Evolutionary conservation across 2,329 filamentous ascomycete genomes (phyloP), one percentile per base, ranked within the genome.

Genomic region (Neopestalotiopsis sp.): DNA sequence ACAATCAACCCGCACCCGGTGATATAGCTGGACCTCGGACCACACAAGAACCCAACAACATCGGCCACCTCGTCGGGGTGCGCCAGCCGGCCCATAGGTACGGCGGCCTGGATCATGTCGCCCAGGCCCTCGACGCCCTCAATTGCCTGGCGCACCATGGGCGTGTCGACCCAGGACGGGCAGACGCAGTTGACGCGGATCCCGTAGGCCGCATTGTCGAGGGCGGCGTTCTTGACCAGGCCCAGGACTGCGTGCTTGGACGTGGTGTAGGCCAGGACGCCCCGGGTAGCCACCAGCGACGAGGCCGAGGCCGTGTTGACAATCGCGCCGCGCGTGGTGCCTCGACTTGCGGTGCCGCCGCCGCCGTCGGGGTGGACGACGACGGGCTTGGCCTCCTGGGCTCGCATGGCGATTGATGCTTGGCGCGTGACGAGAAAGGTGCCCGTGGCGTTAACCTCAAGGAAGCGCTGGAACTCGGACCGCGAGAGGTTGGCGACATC

Each of bases 171-270:
- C 71, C 73, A 77, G 4, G 72, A 69, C 3, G 76, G 76, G 57
- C 74, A 76, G 10, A 78, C 69, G 9, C 72, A 68, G 65, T 78
- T 78, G 52, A 77, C 73, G 10, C 75, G 72, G 60, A 77, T 74
- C 2, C 61, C 68, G 30, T 76, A 32, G 7, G 66, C 59, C 0
- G 70, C 72, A 32, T 72, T 72, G n/a, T 76, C 72, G 10, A 77
- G 65, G 5, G 74, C 75, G 57, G 45, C 17, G 30, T 57, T 60
- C 30, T 67, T 67, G 6, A 52, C 42, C 14, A 67, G 13, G 12
- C 65, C 65, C 6, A 67, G 32, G 14, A 59, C 56, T 1, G 65
- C 65, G 24, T 67, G 65, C 56, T 67, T 67, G 14, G 65, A 28
- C 24, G 65, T 20, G 3, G 65, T 67, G 20, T 67, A 67, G 14